Base-by-base conservation (phyloP, 2,329 filamentous ascomycete species). In the Penicillium freii region DNA sequence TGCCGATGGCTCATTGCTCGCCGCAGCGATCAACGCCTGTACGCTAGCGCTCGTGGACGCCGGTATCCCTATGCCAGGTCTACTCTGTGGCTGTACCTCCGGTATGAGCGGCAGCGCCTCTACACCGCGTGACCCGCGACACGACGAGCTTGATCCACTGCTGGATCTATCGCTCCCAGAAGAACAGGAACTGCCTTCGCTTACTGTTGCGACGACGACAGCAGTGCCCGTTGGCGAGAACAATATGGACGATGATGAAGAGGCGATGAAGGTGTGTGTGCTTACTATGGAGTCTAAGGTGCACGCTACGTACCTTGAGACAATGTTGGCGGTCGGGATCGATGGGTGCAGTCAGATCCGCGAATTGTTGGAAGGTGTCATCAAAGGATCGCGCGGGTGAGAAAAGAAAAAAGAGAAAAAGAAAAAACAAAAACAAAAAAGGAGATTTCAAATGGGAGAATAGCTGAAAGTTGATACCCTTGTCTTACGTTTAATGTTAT, bases 1-100 rank as follows among this genome's bases (percentile, higher is more conserved):
- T 0, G 88, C 95, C 65, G 94, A 99, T 73, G 94, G 94, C 29
- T 92, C 90, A 0, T 82, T 97, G 3, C 86, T 99, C 21, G 92
- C 93, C 0, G 89, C 92, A 0, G 91, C 93, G 45, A 81, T 97
- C 66, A 99, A 99, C 70, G 94, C 94, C 4, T 85, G 90, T 0
- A 96, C 93, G 0, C 84, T 99, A 13, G 94, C 94, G 0, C 85
- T 97, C 23, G 88, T 97, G 61, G 94, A 99, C 72, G 94, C 94
- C 0, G 94, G 94, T 51, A 88, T 99, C 21, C 94, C 94, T 25
- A 97, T 97, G 92, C 86, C 87, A 3, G 91, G 96, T 71, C 95
- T 97, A 71, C 84, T 97, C 3, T 87, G 87, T 23, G 91, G 92
- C 6, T 95, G 91, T 76, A 96, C 92, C 0, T 90, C 91, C 0